phyloP scores from a whole-genome alignment of 257 asterid genomes.

The Rauvolfia tetraphylla region DNA sequence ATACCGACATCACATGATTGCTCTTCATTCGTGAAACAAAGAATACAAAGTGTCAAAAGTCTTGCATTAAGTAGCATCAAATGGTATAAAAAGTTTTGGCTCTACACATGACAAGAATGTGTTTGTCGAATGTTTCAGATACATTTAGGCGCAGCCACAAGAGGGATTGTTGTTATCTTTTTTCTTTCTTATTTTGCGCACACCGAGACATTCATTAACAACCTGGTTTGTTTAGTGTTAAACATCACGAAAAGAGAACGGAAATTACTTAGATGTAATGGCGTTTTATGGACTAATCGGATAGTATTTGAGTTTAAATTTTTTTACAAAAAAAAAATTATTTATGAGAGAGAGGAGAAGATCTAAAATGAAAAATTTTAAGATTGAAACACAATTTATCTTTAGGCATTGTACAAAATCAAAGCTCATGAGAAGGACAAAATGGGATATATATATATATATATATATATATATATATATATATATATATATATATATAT shows the following conservation, averaged over 20 bases:
- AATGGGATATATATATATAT: too few relatives aligned
- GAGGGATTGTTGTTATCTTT: neutral
- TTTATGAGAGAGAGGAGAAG: too few relatives aligned
- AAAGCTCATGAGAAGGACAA: too few relatives aligned
- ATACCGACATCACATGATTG: neutral
- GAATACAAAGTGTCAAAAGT: neutral
- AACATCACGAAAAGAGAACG: neutral
- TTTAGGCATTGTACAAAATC: too few relatives aligned
- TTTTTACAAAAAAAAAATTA: too few relatives aligned
- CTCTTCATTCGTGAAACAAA: neutral
- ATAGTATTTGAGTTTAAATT: too few relatives aligned
- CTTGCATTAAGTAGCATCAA: neutral
- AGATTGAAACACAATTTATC: too few relatives aligned
- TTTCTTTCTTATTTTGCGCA: neutral
- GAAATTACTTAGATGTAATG: too few relatives aligned
- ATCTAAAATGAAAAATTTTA: too few relatives aligned
- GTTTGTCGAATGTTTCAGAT: neutral
- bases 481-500: too few relatives aligned
- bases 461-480: too few relatives aligned
- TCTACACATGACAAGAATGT: slow-evolving; percentile 3
- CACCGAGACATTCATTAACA: neutral
- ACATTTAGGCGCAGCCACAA: neutral
- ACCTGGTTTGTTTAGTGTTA: neutral
- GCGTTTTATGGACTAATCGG: too few relatives aligned
- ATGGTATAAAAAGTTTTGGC: neutral